Conservation (phyloP, 1,139 yeast genomes). For the Debaryomycetaceae sp. region DNA sequence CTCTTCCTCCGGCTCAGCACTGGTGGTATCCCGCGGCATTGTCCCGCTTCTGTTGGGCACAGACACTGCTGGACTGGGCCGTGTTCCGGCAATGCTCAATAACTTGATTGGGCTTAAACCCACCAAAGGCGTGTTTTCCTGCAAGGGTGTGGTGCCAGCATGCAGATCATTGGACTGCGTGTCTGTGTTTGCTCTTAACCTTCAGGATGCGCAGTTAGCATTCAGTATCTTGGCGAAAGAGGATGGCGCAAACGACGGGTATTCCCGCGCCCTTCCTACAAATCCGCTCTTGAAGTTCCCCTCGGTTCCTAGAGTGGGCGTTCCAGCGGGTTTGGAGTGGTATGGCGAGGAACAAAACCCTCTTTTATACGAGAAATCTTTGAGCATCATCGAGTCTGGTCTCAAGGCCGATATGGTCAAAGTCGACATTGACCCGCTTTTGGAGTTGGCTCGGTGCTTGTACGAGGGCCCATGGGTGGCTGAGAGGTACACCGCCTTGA, state of each 20-base stretch:
- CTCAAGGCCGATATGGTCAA: constrained; percentile 50
- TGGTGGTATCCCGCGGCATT: constrained; percentile 77
- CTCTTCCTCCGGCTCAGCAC: constrained; percentile 91
- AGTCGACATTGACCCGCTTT: constrained; percentile 61
- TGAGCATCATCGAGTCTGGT: constrained; percentile 39
- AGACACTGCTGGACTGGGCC: constrained; percentile 97
- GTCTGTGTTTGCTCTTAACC: constrained; percentile 66
- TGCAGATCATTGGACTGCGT: constrained; percentile 92
- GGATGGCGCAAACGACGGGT: constrained; percentile 68
- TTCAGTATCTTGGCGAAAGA: constrained; percentile 61
- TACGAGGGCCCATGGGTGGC: constrained; percentile 99
- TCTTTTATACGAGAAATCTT: constrained; percentile 49
- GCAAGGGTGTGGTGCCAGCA: constrained; percentile 92
- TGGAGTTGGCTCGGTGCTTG: constrained; percentile 76
- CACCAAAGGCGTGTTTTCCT: constrained; percentile 75
- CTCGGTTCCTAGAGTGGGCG: constrained; percentile 53
- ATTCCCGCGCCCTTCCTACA: constrained; percentile 63
- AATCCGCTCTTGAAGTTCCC: constrained; percentile 54
- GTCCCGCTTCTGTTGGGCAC: constrained; percentile 89
- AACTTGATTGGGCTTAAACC: constrained; percentile 89
- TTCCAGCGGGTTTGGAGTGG: constrained; percentile 68
- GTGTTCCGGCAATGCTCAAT: constrained; percentile 96
- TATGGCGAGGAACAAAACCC: constrained; percentile 75
- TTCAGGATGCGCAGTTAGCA: constrained; percentile 72
- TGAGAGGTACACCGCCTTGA: constrained; percentile 79